Evolutionary conservation across 2,329 filamentous ascomycete genomes (phyloP).

Genomic region (Ramularia collo-cygni): DNA sequence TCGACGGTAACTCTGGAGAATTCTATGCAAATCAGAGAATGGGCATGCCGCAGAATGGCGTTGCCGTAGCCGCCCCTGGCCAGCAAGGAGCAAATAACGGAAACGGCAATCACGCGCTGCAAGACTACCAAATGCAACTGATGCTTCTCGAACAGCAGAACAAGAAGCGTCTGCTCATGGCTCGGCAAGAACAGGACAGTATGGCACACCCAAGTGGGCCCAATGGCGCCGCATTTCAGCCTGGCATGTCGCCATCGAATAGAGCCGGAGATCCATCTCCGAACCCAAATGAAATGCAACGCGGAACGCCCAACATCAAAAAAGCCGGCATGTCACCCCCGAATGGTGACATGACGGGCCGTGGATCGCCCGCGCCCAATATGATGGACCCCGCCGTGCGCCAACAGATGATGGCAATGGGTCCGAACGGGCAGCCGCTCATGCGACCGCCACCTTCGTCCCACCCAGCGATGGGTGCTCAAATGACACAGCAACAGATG

Average conservation of each 20-base stretch:
- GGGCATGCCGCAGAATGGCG: conserved; percentile 27
- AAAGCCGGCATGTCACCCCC: conserved; percentile 60
- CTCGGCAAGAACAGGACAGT: conserved; percentile 69
- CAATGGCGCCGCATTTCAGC: conserved; percentile 41
- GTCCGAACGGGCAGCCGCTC: conserved; percentile 13
- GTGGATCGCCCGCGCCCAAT: conserved; percentile 55
- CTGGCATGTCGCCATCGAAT: conserved; percentile 62
- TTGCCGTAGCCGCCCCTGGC: conserved; percentile 23
- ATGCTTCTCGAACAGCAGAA: conserved; percentile 85
- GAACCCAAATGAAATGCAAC: conserved; percentile 72
- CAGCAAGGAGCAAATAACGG: conserved; percentile 34
- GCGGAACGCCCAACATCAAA: conserved; percentile 66
- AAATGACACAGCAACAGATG: conserved; percentile 48
- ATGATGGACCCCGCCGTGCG: conserved; percentile 44
- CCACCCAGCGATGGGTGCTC: conserved; percentile 49
- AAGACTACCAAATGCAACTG: conserved; percentile 85
- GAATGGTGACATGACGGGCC: conserved; percentile 58
- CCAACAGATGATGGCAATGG: conserved; percentile 14
- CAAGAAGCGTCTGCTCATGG: conserved; percentile 79
- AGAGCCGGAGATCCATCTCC: conserved; percentile 62
- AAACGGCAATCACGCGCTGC: conserved; percentile 69
- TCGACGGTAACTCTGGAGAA: conserved; percentile 62
- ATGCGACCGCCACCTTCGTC: conserved; percentile 48
- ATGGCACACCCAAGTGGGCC: conserved; percentile 46
- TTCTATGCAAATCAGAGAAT: conserved; percentile 22